Percentiles rank a stretch among this genome's conserved stretches.
Evolutionary conservation across 2,329 filamentous ascomycete species (phyloP).

Genomic region (Aspergillus vadensis): DNA sequence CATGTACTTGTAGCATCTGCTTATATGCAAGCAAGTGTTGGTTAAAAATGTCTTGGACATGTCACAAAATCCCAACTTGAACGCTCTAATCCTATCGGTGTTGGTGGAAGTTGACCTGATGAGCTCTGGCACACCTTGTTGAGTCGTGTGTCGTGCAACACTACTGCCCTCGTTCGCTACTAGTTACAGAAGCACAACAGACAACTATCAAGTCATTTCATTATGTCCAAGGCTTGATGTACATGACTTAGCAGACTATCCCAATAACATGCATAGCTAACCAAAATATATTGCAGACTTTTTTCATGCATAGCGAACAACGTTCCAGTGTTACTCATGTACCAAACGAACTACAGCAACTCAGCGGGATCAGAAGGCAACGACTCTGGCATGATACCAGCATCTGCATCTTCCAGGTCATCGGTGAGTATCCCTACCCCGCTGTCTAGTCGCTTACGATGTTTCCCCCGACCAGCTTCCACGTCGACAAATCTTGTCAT

Average conservation of each 20-base stretch:
- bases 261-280: not conserved
- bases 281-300: not conserved
- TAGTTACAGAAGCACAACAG: not conserved
- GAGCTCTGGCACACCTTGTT: not conserved
- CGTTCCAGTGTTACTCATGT: not conserved
- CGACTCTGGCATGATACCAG: constrained; percentile 16
- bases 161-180: not conserved
- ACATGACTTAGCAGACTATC: not conserved
- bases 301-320: not conserved
- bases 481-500: constrained; percentile 46
- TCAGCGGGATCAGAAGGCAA: constrained; percentile 30
- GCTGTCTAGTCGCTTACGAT: constrained; percentile 43
- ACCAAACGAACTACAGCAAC: constrained; percentile 20
- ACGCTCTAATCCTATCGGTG: no score
- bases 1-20: not conserved
- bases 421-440: constrained; percentile 42
- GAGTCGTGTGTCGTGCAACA: not conserved
- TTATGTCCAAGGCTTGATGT: not conserved
- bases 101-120: not conserved
- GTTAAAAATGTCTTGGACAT: not conserved
- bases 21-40: not conserved
- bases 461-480: constrained; percentile 43
- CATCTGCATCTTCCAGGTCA: constrained; percentile 37
- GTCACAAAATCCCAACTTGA: not conserved
- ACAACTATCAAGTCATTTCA: not conserved